Conservation (phyloP, 108 stramenopile genomes). For the Skeletonema potamos region DNA sequence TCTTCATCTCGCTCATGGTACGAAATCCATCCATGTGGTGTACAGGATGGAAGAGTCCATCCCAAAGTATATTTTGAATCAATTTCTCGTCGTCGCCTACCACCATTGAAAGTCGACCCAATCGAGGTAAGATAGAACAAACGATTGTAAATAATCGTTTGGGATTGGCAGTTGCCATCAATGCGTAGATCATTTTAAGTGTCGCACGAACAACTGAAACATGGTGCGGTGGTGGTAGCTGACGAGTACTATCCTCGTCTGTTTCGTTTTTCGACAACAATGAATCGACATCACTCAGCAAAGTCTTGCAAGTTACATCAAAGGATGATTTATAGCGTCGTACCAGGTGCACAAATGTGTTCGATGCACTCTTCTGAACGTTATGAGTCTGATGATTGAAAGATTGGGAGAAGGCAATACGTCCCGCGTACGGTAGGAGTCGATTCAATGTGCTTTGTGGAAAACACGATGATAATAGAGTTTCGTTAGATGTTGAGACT, state of each 20-base stretch:
- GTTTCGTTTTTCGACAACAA: neutral
- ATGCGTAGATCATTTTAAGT: neutral
- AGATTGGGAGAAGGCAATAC: neutral
- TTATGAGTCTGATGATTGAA: neutral
- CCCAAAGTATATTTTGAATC: conserved; percentile 38
- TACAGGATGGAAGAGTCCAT: conserved; percentile 53
- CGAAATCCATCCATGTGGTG: conserved; percentile 81
- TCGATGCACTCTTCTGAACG: conserved; percentile 6
- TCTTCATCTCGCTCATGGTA: conserved; percentile 39
- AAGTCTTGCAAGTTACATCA: conserved; percentile 15
- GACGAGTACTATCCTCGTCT: neutral
- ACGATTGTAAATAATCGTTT: conserved; percentile 25
- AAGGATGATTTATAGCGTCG: conserved; percentile 15
- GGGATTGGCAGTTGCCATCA: conserved; percentile 10
- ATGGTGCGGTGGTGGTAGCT: neutral
- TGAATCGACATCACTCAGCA: conserved; percentile 17
- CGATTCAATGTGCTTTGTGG: conserved; percentile 22
- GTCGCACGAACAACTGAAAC: conserved; percentile 10
- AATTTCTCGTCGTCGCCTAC: neutral
- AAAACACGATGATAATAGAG: conserved; percentile 14
- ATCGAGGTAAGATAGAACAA: conserved; percentile 18
- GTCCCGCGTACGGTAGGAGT: conserved; percentile 14
- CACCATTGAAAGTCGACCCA: conserved; percentile 25
- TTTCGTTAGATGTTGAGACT: conserved; percentile 9
- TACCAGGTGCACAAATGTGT: conserved; percentile 7